A percentile compares a stretch with the other conserved stretches of the same genome.
phyloP scores from a whole-genome alignment of 2,329 filamentous ascomycete genomes.

The Venturia aucupariae region DNA sequence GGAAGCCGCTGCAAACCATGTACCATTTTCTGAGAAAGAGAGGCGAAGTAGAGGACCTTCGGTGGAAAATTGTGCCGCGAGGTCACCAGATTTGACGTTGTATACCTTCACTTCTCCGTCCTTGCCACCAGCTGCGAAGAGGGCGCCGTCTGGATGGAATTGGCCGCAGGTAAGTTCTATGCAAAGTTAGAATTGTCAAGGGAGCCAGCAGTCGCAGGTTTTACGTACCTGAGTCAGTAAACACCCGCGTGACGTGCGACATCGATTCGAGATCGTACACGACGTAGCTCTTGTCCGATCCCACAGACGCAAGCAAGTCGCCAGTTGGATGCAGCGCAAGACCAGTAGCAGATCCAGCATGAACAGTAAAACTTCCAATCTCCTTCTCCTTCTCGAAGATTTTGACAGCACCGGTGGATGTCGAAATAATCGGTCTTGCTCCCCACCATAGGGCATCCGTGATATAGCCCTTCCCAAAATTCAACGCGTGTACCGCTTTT shows the following conservation, averaged over 20 bases:
- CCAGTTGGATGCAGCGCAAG: slow-evolving; percentile 76
- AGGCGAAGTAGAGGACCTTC: slow-evolving; percentile 62
- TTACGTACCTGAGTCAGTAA: slow-evolving; percentile 67
- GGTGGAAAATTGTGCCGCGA: slow-evolving; percentile 63
- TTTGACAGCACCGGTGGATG: slow-evolving; percentile 68
- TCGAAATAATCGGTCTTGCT: slow-evolving; percentile 61
- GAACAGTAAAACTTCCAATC: slow-evolving; percentile 63
- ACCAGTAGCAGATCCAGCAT: slow-evolving; percentile 71
- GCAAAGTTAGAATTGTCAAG: slow-evolving; percentile 22
- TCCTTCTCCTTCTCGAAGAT: slow-evolving; percentile 65
- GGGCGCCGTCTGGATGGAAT: slow-evolving; percentile 95
- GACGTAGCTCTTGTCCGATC: slow-evolving; percentile 83
- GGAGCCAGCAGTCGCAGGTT: slow-evolving; percentile 11
- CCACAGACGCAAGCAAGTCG: slow-evolving; percentile 75
- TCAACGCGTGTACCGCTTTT: slow-evolving; percentile 61
- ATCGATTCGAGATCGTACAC: slow-evolving; percentile 70
- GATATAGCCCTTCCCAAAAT: slow-evolving; percentile 47
- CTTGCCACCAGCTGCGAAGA: slow-evolving; percentile 75
- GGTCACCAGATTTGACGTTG: slow-evolving; percentile 70
- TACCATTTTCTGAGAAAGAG: slow-evolving; percentile 91
- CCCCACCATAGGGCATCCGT: slow-evolving; percentile 59
- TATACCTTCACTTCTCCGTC: slow-evolving; percentile 80
- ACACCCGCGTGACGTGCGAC: slow-evolving; percentile 67
- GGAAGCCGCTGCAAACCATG: slow-evolving; percentile 80
- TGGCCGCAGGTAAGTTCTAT: slow-evolving; percentile 64